A percentile compares a stretch with the other conserved stretches of the same genome.
Evolutionary conservation across 1,139 yeast genomes (phyloP).

Genomic region (Kodamaea anthophila): DNA sequence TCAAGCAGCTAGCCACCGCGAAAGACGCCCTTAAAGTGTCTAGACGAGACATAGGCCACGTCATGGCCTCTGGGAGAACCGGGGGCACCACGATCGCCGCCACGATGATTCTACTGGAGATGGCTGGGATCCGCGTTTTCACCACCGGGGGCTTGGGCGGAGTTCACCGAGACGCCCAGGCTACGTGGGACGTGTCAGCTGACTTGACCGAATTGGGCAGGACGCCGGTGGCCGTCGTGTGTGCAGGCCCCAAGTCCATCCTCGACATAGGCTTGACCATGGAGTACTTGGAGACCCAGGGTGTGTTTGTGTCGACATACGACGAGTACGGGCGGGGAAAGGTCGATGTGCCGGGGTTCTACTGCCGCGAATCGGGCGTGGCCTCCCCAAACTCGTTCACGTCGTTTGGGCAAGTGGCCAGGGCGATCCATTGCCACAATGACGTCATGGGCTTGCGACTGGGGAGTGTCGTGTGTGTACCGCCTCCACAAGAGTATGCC

Average conservation of each 20-base stretch:
- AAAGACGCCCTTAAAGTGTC: slow-evolving; percentile 55
- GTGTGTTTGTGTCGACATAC: slow-evolving; percentile 42
- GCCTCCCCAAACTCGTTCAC: slow-evolving; percentile 61
- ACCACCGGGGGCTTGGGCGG: slow-evolving; percentile 96
- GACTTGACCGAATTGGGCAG: slow-evolving; percentile 80
- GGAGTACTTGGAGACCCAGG: slow-evolving; percentile 87
- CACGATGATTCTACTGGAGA: slow-evolving; percentile 74
- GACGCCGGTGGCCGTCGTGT: slow-evolving; percentile 82
- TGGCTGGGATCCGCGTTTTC: slow-evolving; percentile 76
- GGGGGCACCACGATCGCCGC: slow-evolving; percentile 93
- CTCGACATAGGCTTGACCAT: slow-evolving; percentile 74
- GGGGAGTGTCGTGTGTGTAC: slow-evolving; percentile 78
- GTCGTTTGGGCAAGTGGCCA: slow-evolving; percentile 54
- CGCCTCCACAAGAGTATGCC: slow-evolving; percentile 67
- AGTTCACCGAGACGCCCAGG: slow-evolving; percentile 74
- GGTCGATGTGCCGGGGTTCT: slow-evolving; percentile 72
- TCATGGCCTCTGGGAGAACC: slow-evolving; percentile 53
- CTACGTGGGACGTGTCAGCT: slow-evolving; percentile 77
- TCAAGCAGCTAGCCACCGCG: slow-evolving; percentile 44
- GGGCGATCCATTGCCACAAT: slow-evolving; percentile 48
- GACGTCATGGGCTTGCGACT: slow-evolving; percentile 45
- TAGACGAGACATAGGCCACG: slow-evolving; percentile 72
- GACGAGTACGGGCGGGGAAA: slow-evolving; percentile 7
- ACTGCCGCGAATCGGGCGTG: slow-evolving; percentile 70
- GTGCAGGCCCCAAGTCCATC: slow-evolving; percentile 88